Conservation (phyloP, 164 flowering plant genomes). For the Nymphaea thermarum region DNA sequence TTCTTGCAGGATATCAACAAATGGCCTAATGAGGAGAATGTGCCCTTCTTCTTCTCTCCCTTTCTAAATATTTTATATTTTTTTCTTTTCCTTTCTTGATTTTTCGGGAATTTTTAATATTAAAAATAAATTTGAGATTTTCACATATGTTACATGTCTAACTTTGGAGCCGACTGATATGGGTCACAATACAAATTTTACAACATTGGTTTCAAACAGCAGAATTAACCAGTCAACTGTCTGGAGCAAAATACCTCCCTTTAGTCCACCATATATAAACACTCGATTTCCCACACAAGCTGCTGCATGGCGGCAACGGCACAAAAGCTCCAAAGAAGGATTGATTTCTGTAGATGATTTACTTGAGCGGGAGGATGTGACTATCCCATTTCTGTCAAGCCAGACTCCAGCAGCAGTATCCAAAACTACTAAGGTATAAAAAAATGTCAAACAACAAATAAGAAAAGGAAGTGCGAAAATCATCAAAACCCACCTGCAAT, state of each 20-base stretch:
- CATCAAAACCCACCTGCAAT: slow-evolving; percentile 50
- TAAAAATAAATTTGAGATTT: too few relatives aligned
- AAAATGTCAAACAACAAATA: slow-evolving; percentile 1
- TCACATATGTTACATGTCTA: too few relatives aligned
- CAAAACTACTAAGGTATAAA: slow-evolving; percentile 37
- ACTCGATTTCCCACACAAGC: slow-evolving; percentile 84
- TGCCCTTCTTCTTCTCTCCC: too few relatives aligned
- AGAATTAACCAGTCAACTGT: too few relatives aligned
- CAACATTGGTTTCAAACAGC: too few relatives aligned
- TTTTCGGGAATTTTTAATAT: too few relatives aligned
- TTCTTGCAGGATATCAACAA: background rate
- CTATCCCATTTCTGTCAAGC: slow-evolving; percentile 88
- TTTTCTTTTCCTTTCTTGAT: too few relatives aligned
- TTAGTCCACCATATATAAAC: slow-evolving; percentile 85
- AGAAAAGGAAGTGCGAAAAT: background rate
- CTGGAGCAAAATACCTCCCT: slow-evolving; percentile 54
- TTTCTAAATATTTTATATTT: too few relatives aligned
- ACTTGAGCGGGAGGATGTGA: slow-evolving; percentile 50
- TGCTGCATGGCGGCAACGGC: slow-evolving; percentile 96
- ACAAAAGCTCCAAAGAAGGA: slow-evolving; percentile 74
- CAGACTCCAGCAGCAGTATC: slow-evolving; percentile 99
- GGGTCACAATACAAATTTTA: too few relatives aligned
- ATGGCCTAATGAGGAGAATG: background rate
- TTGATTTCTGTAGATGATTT: slow-evolving; percentile 55
- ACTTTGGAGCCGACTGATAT: too few relatives aligned